Conservation (phyloP, 2,329 filamentous ascomycete species). For the Fusarium sp. region DNA sequence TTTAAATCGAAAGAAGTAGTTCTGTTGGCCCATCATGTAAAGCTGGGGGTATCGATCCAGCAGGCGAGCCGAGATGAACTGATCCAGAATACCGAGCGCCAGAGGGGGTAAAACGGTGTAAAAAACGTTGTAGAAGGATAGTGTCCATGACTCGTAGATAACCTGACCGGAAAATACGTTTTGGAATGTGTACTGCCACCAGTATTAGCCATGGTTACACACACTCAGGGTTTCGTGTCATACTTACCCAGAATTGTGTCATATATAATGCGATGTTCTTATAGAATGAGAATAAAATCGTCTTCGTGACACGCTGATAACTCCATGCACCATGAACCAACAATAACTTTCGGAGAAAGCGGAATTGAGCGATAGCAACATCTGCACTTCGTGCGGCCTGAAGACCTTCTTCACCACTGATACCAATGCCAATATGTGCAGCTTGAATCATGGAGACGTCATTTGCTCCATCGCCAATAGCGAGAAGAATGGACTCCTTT, state of each 20-base stretch:
- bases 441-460: slow-evolving; percentile 99
- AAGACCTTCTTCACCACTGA: slow-evolving; percentile 95
- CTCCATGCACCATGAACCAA: slow-evolving; percentile 97
- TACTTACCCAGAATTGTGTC: slow-evolving; percentile 96
- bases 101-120: slow-evolving; percentile 95
- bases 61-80: slow-evolving; percentile 93
- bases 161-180: slow-evolving; percentile 98
- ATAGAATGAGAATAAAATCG: slow-evolving; percentile 98
- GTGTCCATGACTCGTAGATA: slow-evolving; percentile 98
- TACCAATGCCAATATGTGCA: slow-evolving; percentile 96
- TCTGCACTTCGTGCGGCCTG: slow-evolving; percentile 96
- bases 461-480: slow-evolving; percentile 97
- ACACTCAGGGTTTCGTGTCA: background rate
- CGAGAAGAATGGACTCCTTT: slow-evolving; percentile 88
- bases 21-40: slow-evolving; percentile 91
- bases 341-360: slow-evolving; percentile 90
- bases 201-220: slow-evolving; percentile 25
- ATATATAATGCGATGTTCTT: slow-evolving; percentile 99
- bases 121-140: slow-evolving; percentile 99
- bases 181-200: slow-evolving; percentile 88
- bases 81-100: slow-evolving; percentile 94
- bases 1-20: slow-evolving; percentile 91
- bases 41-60: slow-evolving; percentile 96
- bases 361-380: slow-evolving; percentile 95
- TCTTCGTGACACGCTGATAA: slow-evolving; percentile 96